These are phyloP conservation scores for Thalassiosira pacifica DNA, from an alignment of 352 stramenopile species.

Conservation along the genomic window DNA sequence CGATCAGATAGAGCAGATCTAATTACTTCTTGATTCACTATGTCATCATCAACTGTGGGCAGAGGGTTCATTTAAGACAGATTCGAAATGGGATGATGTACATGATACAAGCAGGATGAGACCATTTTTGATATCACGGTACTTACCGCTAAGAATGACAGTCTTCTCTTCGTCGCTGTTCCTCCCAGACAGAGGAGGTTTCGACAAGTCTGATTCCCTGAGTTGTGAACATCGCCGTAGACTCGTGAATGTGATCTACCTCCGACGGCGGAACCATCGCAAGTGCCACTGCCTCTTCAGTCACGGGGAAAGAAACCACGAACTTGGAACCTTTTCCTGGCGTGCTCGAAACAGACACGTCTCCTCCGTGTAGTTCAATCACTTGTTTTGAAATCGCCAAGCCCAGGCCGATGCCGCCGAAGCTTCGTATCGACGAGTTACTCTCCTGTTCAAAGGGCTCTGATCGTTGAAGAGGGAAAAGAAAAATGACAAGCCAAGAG, in stretches of 20 bases:
- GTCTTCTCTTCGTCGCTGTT: neutral
- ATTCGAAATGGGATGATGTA: too few species aligned
- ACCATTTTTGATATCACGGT: too few species aligned
- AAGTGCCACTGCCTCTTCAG: neutral
- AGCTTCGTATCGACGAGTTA: neutral
- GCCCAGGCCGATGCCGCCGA: neutral
- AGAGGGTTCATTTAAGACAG: too few species aligned
- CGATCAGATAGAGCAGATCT: neutral
- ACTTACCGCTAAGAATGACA: too few species aligned
- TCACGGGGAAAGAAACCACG: neutral
- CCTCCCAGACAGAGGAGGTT: neutral
- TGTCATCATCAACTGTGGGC: conserved; percentile 18
- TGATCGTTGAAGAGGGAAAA: neutral
- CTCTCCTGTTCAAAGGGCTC: neutral
- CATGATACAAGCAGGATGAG: too few species aligned
- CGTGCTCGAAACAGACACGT: neutral
- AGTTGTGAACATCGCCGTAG: too few species aligned
- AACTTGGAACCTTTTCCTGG: neutral
- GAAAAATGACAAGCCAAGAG: too few species aligned
- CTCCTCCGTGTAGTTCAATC: neutral
- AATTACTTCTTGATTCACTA: conserved; percentile 25
- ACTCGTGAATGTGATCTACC: too few species aligned
- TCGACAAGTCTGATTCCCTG: too few species aligned
- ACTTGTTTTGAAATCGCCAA: neutral
- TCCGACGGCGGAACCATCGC: neutral